Base-by-base conservation (phyloP, 352 stramenopile species). In the Globisporangium canariense region DNA sequence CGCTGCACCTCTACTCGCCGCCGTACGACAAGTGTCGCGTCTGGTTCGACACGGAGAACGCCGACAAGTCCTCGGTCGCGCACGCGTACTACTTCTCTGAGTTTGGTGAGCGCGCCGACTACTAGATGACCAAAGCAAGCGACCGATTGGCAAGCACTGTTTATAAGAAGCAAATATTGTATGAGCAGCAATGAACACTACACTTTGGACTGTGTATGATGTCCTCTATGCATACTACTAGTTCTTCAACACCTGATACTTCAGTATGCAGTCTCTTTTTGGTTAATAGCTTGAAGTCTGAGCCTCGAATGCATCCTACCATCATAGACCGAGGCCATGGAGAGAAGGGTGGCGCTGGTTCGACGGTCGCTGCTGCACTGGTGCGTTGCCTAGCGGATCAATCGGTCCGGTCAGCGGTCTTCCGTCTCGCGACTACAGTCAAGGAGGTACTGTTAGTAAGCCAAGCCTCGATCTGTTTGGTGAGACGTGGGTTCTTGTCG, bases 1-100 rank as follows among this genome's bases (percentile, higher is more conserved):
- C 89, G 9, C 65, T 97, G 46, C 89, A 97, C 65, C 64, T 97
- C 8, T 97, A 97, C 70, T 84, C 75, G 30, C 89, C 89, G 53
- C 89, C 89, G 43, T 93, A 92, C 67, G 53, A 83, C 34, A 77
- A 81, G 72, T 97, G 89, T 62, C 78, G 81, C 47, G 76, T 91
- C 63, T 97, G 87, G 87, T 78, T 90, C 54, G 79, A 94, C 56
- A 72, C 76, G 1, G 65, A 62, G 11, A 64, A 86, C 52, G 80
- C 85, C 34, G 66, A 64, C 54, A 85, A 87, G 62, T 77, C 73
- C 20, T 87, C 76, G 9, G 81, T 86, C 30, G 81, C 83, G 11
- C 78, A 81, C 56, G 71, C 88, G 55, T 91, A 83, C 62, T 91
- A 90, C 68, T 89, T 91, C 50, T 89, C 76, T 10, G 82, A 92